Base-by-base conservation (phyloP, 257 asterid species). In the Solanum pennellii region DNA sequence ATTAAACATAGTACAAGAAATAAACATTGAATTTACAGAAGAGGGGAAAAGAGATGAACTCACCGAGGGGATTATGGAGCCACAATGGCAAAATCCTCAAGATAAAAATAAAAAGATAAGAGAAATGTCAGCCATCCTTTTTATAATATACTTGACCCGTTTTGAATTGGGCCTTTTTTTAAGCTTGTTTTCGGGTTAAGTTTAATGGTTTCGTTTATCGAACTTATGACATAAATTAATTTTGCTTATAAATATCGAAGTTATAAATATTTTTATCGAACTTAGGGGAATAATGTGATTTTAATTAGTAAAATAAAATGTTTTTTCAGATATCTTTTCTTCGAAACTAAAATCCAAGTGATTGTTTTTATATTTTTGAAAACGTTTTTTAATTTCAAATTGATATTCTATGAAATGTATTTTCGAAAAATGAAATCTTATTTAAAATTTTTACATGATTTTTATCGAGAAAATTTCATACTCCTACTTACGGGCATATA, bases 401-500 rank as follows among this genome's bases (percentile, higher is more conserved):
- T 65, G 33, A 65, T 65, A 65, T 11, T n/a, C 35, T 66, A 0
- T 5, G 1, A 25, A 66, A 12, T 5, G 7, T 12, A 0, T 12
- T 25, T 25, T 66, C 18, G 4, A 10, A 25, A 60, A 66, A 6
- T 5, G 0, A 66, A n/a, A 12, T 12, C 8, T 5, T 66, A 25
- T 66, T 25, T 25, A 25, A 10, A 5, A 1, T 0, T n/a, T 5
- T 65, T 0, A 9, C 9, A 5, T n/a, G 9, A 0, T 25, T 25
- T 65, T 25, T 9, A 65, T 65, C 1, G 29, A 65, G 9, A 25
- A 65, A 65, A 6, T 0, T n/a, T n/a, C 3, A 1, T 5, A 62
- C 15, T 10, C 14, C 1, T 23, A n/a, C 62, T 16, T 52, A 52
- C 1, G 1, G 62, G 0, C 10, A 16, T 52, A 0, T 16, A 52